Percentiles rank a stretch among this genome's conserved stretches.
phyloP scores from a whole-genome alignment of 306 rosid species.

The Malus sylvestris region DNA sequence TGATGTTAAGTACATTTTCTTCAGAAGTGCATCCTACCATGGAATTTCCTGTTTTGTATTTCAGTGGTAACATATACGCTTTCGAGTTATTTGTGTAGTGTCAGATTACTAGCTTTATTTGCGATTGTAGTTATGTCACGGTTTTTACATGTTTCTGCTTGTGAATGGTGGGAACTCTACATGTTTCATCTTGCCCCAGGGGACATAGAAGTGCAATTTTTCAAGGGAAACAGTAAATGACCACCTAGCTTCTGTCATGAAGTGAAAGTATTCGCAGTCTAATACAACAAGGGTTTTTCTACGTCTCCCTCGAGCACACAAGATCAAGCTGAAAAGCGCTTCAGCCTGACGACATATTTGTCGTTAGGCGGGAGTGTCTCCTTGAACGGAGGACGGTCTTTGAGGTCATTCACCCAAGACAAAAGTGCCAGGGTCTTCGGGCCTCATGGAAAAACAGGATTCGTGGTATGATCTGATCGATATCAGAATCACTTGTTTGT shows the following conservation, averaged over 20 bases:
- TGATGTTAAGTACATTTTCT: not conserved
- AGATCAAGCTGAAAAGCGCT: not conserved
- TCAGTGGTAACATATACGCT: not conserved
- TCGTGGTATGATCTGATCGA: constrained; percentile 1
- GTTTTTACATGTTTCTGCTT: not conserved
- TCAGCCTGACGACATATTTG: constrained; percentile 20
- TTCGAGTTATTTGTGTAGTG: not conserved
- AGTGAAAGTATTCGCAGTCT: not conserved
- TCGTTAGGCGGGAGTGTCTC: constrained; percentile 40
- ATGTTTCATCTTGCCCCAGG: not conserved
- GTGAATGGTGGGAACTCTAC: not conserved
- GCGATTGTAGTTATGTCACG: not conserved
- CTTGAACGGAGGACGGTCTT: constrained; percentile 32
- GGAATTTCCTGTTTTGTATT: not conserved
- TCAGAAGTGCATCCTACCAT: not conserved
- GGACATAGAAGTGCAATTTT: not conserved
- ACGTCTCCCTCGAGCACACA: not conserved
- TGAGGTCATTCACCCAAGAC: constrained; percentile 32
- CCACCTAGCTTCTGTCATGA: too few relatives aligned
- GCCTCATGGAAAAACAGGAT: not conserved
- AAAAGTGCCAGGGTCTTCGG: constrained; percentile 15
- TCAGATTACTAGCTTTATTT: not conserved
- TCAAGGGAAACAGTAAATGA: not conserved
- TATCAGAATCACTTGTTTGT: not conserved
- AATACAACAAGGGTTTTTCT: not conserved